These are phyloP conservation scores for Alternaria rosae DNA, from an alignment of 2,329 filamentous ascomycete genomes.

Conservation along the genomic window DNA sequence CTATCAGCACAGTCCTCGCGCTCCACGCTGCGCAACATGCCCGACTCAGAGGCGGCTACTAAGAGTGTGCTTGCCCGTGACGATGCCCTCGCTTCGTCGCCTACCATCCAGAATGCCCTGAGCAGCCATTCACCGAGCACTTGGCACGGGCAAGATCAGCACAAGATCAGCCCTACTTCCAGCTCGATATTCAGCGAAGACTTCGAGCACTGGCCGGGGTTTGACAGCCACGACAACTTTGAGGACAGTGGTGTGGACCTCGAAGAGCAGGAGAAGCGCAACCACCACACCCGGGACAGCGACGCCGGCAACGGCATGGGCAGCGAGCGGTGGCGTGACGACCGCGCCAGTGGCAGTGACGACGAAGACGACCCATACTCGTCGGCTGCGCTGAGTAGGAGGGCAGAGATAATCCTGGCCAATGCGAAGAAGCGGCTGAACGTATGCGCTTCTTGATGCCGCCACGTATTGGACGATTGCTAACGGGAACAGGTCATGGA, in stretches of 20 bases:
- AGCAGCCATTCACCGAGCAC: constrained; percentile 20
- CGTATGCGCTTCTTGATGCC: constrained; percentile 60
- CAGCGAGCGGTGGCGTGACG: constrained; percentile 44
- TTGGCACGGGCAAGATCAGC: constrained; percentile 32
- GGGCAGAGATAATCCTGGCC: constrained; percentile 88
- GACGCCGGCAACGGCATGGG: constrained; percentile 49
- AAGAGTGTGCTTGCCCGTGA: constrained; percentile 22
- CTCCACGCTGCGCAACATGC: constrained; percentile 46
- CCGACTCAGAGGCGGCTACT: constrained; percentile 26
- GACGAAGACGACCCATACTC: constrained; percentile 69
- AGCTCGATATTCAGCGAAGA: constrained; percentile 56
- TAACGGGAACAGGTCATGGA: constrained; percentile 79
- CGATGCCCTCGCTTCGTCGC: constrained; percentile 45
- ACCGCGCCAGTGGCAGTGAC: constrained; percentile 51
- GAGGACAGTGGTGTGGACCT: constrained; percentile 47
- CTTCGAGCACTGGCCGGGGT: constrained; percentile 52
- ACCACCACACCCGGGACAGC: constrained; percentile 41
- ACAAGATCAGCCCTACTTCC: constrained; percentile 44
- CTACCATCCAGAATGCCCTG: constrained; percentile 37
- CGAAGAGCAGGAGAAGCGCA: constrained; percentile 43
- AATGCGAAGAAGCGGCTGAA: constrained; percentile 91
- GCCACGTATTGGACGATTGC: constrained; percentile 16
- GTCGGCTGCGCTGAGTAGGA: constrained; percentile 65
- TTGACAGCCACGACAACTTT: constrained; percentile 39
- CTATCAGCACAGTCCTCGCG: constrained; percentile 45